Conservation (phyloP, 176 grass and related monocot genomes). For the Alloteropsis semialata region DNA sequence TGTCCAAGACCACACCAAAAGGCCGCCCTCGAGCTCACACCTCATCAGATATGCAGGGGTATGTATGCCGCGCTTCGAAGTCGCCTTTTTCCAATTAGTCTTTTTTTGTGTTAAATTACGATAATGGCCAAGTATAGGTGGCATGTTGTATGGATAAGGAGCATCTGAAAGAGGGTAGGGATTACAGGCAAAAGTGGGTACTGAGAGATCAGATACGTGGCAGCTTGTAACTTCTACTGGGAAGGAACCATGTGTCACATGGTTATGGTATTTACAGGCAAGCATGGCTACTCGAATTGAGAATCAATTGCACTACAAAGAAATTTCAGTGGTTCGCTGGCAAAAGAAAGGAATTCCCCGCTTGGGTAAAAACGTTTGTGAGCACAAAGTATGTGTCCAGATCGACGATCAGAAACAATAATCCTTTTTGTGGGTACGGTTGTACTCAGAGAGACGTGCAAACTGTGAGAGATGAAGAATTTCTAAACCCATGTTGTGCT, state of each 20-base stretch:
- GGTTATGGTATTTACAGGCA: not conserved
- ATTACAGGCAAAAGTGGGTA: constrained; percentile 39
- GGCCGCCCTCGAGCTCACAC: not conserved
- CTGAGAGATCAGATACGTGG: constrained; percentile 37
- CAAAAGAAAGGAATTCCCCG: not conserved
- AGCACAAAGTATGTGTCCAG: too few relatives aligned
- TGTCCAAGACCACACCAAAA: constrained; percentile 36
- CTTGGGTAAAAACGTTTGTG: not conserved
- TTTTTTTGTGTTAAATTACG: not conserved
- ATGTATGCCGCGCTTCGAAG: constrained; percentile 34
- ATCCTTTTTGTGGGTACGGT: too few relatives aligned
- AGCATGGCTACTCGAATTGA: not conserved
- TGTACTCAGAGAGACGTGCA: too few relatives aligned
- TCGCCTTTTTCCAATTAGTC: constrained; percentile 15
- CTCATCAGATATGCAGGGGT: constrained; percentile 24
- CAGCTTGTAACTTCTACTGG: constrained; percentile 31
- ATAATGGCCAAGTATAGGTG: not conserved
- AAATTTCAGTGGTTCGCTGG: not conserved
- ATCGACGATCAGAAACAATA: too few relatives aligned
- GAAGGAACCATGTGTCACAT: constrained; percentile 9
- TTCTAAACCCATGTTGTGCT: not conserved
- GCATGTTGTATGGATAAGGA: constrained; percentile 44
- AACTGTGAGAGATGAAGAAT: not conserved
- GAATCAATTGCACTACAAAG: not conserved
- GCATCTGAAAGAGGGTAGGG: constrained; percentile 43